A percentile compares a stretch with the other conserved stretches of the same genome.
Conservation (phyloP, 202 grass and related monocot genomes). For the Panicum hallii region DNA sequence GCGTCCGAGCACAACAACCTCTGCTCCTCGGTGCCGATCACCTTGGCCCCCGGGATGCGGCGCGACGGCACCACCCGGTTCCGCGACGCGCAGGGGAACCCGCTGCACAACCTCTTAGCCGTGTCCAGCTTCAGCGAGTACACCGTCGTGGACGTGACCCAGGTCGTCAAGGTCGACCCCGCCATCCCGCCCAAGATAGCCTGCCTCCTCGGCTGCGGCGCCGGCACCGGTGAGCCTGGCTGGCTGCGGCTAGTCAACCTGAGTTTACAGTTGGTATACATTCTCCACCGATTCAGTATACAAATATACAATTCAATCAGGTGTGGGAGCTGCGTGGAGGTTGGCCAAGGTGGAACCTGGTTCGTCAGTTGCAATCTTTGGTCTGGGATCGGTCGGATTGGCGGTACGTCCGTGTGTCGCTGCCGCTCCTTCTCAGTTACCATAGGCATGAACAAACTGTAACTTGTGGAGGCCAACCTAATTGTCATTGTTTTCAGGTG, state of each 20-base stretch:
- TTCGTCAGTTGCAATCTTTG: slow-evolving; percentile 65
- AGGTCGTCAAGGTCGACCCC: slow-evolving; percentile 60
- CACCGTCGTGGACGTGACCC: slow-evolving; percentile 72
- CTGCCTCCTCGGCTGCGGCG: slow-evolving; percentile 68
- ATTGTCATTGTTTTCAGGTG: slow-evolving; percentile 39
- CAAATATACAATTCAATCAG: slow-evolving; percentile 20
- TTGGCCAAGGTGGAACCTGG: slow-evolving; percentile 56
- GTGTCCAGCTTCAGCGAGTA: slow-evolving; percentile 75
- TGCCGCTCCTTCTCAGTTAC: not conserved
- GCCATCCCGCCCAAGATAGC: slow-evolving; percentile 56
- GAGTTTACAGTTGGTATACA: not conserved
- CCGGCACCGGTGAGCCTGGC: slow-evolving; percentile 53
- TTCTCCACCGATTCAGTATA: not conserved
- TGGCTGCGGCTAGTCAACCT: not conserved
- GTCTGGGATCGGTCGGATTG: slow-evolving; percentile 70
- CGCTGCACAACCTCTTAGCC: slow-evolving; percentile 49
- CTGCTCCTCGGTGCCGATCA: slow-evolving; percentile 53
- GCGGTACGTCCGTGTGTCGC: slow-evolving; percentile 38
- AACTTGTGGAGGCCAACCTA: not conserved
- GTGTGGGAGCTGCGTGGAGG: slow-evolving; percentile 72
- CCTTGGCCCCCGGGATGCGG: slow-evolving; percentile 52
- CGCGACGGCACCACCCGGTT: slow-evolving; percentile 61
- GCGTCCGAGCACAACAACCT: slow-evolving; percentile 52
- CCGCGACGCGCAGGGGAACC: slow-evolving; percentile 48
- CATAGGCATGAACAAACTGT: not conserved